Conservation (phyloP, 1,284 basidiomycete species). For the Ceratobasidium sp. region DNA sequence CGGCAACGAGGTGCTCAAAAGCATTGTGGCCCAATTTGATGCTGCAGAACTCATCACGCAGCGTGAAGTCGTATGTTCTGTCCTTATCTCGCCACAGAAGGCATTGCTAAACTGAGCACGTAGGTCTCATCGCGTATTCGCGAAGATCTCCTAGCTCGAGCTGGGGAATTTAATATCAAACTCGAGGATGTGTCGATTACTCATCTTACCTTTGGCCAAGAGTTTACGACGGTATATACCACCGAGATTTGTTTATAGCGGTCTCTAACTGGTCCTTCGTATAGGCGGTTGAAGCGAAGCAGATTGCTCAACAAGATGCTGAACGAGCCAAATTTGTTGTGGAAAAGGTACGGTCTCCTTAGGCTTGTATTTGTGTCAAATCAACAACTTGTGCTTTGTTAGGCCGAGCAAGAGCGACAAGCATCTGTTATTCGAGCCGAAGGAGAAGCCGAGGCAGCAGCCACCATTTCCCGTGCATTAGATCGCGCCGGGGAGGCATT, state of each 20-base stretch:
- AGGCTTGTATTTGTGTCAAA: background rate
- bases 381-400: slow-evolving; percentile 7
- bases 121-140: slow-evolving; percentile 94
- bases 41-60: slow-evolving; percentile 96
- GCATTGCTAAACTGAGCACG: slow-evolving; percentile 23
- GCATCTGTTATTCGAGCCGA: slow-evolving; percentile 98
- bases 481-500: slow-evolving; percentile 97
- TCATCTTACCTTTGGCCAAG: slow-evolving; percentile 68
- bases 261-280: slow-evolving; percentile 32
- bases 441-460: slow-evolving; percentile 97
- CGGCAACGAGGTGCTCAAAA: slow-evolving; percentile 98
- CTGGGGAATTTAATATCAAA: slow-evolving; percentile 95
- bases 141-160: slow-evolving; percentile 92
- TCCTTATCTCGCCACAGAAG: background rate
- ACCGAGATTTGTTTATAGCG: slow-evolving; percentile 30
- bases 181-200: slow-evolving; percentile 99
- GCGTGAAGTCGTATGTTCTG: slow-evolving; percentile 77
- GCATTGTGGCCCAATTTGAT: slow-evolving; percentile 98
- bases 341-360: slow-evolving; percentile 77
- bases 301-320: slow-evolving; percentile 97
- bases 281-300: slow-evolving; percentile 96
- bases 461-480: slow-evolving; percentile 92
- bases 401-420: slow-evolving; percentile 99
- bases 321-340: slow-evolving; percentile 99
- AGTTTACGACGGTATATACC: slow-evolving; percentile 28